phyloP scores from a whole-genome alignment of 371 early-diverging fungal species.

The Mortierella sp. region DNA sequence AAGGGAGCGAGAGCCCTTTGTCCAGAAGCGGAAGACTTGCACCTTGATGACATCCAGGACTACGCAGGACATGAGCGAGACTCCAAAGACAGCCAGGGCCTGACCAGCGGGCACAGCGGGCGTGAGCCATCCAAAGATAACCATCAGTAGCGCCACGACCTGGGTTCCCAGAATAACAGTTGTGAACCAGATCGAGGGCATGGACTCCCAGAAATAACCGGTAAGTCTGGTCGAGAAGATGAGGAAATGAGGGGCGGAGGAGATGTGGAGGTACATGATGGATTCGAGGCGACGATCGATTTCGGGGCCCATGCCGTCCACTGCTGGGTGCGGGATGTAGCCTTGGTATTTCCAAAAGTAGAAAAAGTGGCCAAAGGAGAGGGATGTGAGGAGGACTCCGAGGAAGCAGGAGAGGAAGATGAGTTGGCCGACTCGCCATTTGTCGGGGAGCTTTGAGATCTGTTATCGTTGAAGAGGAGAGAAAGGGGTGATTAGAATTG shows the following conservation, averaged over 20 bases:
- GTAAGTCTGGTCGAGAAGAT: constrained; percentile 92
- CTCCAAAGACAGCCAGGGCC: constrained; percentile 74
- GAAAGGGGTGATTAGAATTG: not conserved
- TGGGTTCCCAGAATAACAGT: constrained; percentile 90
- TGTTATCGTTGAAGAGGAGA: not conserved
- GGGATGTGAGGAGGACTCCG: constrained; percentile 76
- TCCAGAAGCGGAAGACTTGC: constrained; percentile 83
- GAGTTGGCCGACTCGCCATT: constrained; percentile 94
- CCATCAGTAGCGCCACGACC: constrained; percentile 89
- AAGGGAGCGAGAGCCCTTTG: constrained; percentile 21
- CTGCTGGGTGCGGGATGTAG: constrained; percentile 47
- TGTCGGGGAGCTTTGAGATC: constrained; percentile 87
- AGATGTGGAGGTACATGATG: constrained; percentile 93
- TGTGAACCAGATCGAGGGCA: constrained; percentile 79
- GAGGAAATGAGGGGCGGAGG: constrained; percentile 92
- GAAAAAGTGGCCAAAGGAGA: constrained; percentile 89
- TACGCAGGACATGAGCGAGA: constrained; percentile 82
- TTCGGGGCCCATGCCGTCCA: not conserved
- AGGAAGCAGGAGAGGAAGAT: constrained; percentile 83
- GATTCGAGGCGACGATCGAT: constrained; percentile 70
- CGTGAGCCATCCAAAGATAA: constrained; percentile 81
- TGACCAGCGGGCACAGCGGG: constrained; percentile 65
- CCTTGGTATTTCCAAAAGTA: constrained; percentile 68
- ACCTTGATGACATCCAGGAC: constrained; percentile 91
- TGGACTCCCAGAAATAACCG: constrained; percentile 88